These are phyloP conservation scores for Glarea lozoyensis DNA, from an alignment of 495 filamentous ascomycete species.

Conservation along the genomic window DNA sequence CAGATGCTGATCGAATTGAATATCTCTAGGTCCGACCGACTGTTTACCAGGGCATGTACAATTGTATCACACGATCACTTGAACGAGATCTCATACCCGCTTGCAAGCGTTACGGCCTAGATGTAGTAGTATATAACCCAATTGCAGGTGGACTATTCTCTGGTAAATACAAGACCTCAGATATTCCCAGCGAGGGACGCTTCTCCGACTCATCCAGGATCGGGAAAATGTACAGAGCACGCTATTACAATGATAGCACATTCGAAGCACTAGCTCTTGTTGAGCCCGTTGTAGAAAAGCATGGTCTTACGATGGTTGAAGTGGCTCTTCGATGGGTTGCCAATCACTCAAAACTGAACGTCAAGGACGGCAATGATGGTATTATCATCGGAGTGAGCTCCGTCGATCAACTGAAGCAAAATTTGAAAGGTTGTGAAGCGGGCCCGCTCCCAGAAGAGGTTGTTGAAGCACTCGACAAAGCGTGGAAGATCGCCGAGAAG, in stretches of 20 bases:
- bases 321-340: slow-evolving; percentile 72
- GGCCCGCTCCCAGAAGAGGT: slow-evolving; percentile 82
- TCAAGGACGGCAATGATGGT: slow-evolving; percentile 69
- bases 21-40: slow-evolving; percentile 48
- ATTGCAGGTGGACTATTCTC: slow-evolving; percentile 76
- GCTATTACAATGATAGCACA: slow-evolving; percentile 73
- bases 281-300: slow-evolving; percentile 64
- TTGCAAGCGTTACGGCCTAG: slow-evolving; percentile 76
- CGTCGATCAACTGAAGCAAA: slow-evolving; percentile 62
- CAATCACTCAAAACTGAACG: slow-evolving; percentile 72
- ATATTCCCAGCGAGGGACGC: slow-evolving; percentile 59
- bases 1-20: too few species aligned
- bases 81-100: slow-evolving; percentile 73
- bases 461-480: slow-evolving; percentile 69
- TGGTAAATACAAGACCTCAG: slow-evolving; percentile 71
- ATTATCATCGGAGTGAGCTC: slow-evolving; percentile 74
- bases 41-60: slow-evolving; percentile 49
- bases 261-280: slow-evolving; percentile 70
- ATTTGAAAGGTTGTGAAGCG: slow-evolving; percentile 73
- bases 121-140: slow-evolving; percentile 89
- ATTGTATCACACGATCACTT: slow-evolving; percentile 63
- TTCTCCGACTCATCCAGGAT: slow-evolving; percentile 47
- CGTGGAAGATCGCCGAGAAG: slow-evolving; percentile 57
- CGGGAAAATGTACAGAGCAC: slow-evolving; percentile 61
- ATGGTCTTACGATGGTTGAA: slow-evolving; percentile 74